Evolutionary conservation across 371 early-diverging fungal genomes (phyloP).

Genomic region (Rhizopus sp.): DNA sequence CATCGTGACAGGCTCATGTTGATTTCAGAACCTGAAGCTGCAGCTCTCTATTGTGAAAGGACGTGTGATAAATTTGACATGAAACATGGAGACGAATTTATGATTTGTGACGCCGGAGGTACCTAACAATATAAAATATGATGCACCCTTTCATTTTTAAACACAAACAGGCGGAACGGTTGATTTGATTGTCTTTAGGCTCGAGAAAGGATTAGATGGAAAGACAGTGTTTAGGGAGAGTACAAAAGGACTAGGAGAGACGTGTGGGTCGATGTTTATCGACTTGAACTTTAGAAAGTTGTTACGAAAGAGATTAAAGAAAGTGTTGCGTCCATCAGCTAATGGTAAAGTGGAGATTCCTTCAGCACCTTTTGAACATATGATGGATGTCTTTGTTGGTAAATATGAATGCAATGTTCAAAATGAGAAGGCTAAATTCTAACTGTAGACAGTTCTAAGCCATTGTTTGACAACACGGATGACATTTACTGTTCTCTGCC

Average conservation of each 20-base stretch:
- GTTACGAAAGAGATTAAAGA: constrained; percentile 47
- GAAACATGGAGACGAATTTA: constrained; percentile 59
- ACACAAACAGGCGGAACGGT: constrained; percentile 53
- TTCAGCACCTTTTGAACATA: constrained; percentile 38
- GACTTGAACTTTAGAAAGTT: constrained; percentile 57
- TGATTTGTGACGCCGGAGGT: constrained; percentile 67
- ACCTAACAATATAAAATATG: neutral
- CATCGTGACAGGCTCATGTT: constrained; percentile 56
- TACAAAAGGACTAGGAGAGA: constrained; percentile 56
- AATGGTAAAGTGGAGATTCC: constrained; percentile 32
- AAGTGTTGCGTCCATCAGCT: constrained; percentile 22
- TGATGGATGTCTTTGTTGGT: constrained; percentile 56
- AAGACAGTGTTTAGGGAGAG: constrained; percentile 51
- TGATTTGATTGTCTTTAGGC: constrained; percentile 55
- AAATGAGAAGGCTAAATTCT: neutral
- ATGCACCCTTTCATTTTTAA: neutral
- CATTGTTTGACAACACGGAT: constrained; percentile 57
- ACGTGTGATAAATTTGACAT: constrained; percentile 60
- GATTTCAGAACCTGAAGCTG: constrained; percentile 65
- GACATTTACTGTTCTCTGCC: constrained; percentile 51
- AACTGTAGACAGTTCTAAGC: constrained; percentile 43
- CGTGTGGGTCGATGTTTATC: constrained; percentile 61
- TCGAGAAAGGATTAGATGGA: constrained; percentile 36
- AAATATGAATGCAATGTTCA: constrained; percentile 5
- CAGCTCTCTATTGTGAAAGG: constrained; percentile 62